phyloP scores from a whole-genome alignment of 2,329 filamentous ascomycete species.

The Balansia obtecta region DNA sequence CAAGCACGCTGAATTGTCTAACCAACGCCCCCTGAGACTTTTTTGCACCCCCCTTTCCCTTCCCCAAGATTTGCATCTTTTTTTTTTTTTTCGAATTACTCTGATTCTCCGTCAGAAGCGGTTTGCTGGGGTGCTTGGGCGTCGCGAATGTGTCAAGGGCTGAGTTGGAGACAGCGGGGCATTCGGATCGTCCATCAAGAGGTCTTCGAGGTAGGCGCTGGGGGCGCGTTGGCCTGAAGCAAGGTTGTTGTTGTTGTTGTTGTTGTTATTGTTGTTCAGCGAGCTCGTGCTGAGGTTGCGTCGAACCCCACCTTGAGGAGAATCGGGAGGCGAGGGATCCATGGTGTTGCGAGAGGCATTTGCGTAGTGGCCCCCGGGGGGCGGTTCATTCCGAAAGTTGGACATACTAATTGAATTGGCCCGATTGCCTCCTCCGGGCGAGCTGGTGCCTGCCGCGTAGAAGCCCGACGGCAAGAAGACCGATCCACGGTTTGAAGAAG shows the following conservation, averaged over 20 bases:
- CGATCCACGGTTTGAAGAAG: conserved; percentile 54
- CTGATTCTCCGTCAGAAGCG: conserved; percentile 11
- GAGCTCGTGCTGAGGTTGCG: conserved; percentile 51
- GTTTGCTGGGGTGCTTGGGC: conserved; percentile 13
- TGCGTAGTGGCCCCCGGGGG: conserved; percentile 32
- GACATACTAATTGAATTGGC: conserved; percentile 46
- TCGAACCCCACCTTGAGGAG: conserved; percentile 41
- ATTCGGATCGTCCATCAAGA: conserved; percentile 63
- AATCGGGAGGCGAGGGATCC: conserved; percentile 49
- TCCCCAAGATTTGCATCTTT: too few relatives aligned
- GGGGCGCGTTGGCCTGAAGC: conserved; percentile 59
- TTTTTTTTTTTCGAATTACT: background rate
- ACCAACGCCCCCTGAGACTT: background rate
- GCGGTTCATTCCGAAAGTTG: conserved; percentile 47
- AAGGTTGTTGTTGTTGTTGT: conserved; percentile 45
- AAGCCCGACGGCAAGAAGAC: conserved; percentile 84
- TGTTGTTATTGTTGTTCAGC: conserved; percentile 53
- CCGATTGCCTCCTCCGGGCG: conserved; percentile 32
- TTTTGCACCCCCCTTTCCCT: too few relatives aligned
- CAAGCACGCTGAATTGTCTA: background rate
- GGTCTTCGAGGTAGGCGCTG: conserved; percentile 79
- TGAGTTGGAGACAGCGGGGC: conserved; percentile 31
- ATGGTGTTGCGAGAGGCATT: conserved; percentile 28
- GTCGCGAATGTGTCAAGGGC: conserved; percentile 9
- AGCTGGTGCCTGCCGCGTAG: conserved; percentile 59